Evolutionary conservation across 2,329 filamentous ascomycete species (phyloP).

Genomic region (Xylariaceae sp.): DNA sequence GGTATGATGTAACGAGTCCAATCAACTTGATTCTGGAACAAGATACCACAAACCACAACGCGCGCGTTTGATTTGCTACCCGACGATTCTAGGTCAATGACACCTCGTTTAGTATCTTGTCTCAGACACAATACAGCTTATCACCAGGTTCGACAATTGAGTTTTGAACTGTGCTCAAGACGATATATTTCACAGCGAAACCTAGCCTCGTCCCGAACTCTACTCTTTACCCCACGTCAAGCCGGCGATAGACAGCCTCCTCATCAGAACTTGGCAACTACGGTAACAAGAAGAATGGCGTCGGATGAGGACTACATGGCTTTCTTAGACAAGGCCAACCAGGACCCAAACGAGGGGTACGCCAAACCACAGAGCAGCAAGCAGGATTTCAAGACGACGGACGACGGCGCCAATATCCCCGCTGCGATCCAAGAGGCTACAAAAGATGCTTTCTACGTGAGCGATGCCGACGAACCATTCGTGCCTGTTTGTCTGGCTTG

Average conservation of each 20-base stretch:
- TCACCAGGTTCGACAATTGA: neutral
- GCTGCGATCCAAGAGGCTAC: slow-evolving; percentile 57
- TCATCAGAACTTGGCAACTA: slow-evolving; percentile 14
- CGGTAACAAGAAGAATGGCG: slow-evolving; percentile 58
- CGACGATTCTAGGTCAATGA: slow-evolving; percentile 30
- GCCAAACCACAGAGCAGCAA: slow-evolving; percentile 40
- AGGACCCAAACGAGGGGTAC: slow-evolving; percentile 71
- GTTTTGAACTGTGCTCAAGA: neutral
- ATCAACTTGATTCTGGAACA: slow-evolving; percentile 15
- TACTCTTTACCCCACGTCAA: slow-evolving; percentile 1
- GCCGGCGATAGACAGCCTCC: neutral
- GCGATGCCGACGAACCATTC: slow-evolving; percentile 87
- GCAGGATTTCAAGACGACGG: slow-evolving; percentile 59
- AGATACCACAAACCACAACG: neutral
- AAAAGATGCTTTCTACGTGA: slow-evolving; percentile 72
- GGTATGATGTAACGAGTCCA: slow-evolving; percentile 36
- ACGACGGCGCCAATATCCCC: slow-evolving; percentile 66
- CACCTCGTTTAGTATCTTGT: slow-evolving; percentile 2
- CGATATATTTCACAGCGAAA: slow-evolving; percentile 2
- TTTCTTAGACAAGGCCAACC: slow-evolving; percentile 88
- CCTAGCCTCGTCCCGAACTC: neutral
- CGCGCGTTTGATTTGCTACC: slow-evolving; percentile 22
- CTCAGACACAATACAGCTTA: slow-evolving; percentile 4
- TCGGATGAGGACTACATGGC: slow-evolving; percentile 83
- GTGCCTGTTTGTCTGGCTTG: slow-evolving; percentile 74